Conservation (phyloP, 805 yeast species). For the Lachancea nothofagi region DNA sequence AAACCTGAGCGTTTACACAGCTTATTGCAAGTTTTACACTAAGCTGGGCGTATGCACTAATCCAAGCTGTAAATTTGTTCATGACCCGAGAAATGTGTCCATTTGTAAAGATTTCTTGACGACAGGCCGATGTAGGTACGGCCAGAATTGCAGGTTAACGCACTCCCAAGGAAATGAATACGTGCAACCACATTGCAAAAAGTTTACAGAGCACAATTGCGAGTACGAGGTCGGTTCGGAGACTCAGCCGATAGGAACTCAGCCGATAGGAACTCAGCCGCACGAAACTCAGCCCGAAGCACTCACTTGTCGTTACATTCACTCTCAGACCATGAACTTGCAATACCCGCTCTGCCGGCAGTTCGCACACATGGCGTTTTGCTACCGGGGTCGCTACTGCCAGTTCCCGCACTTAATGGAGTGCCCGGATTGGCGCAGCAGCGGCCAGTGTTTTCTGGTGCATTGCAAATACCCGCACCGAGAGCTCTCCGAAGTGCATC, state of each 20-base stretch:
- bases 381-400: slow-evolving; percentile 12
- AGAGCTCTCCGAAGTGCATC: not conserved
- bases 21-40: slow-evolving; percentile 11
- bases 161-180: slow-evolving; percentile 9
- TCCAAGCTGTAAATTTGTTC: slow-evolving; percentile 9
- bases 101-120: slow-evolving; percentile 6
- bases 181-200: slow-evolving; percentile 8
- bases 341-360: slow-evolving; percentile 11
- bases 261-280: not conserved
- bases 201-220: slow-evolving; percentile 3
- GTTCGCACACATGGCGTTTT: slow-evolving; percentile 13
- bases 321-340: not conserved
- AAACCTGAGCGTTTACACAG: slow-evolving; percentile 1
- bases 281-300: not conserved
- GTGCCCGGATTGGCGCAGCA: slow-evolving; percentile 8
- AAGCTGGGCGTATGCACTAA: slow-evolving; percentile 10
- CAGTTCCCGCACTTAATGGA: slow-evolving; percentile 12
- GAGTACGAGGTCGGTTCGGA: slow-evolving; percentile 7
- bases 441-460: slow-evolving; percentile 5
- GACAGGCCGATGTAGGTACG: slow-evolving; percentile 9
- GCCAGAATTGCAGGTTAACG: slow-evolving; percentile 9
- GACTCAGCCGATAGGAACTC: not conserved
- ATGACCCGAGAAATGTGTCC: slow-evolving; percentile 10
- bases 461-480: slow-evolving; percentile 8
- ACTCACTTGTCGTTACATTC: slow-evolving; percentile 8